Base-by-base conservation (phyloP, 805 yeast species). In the Starmerella sp. region DNA sequence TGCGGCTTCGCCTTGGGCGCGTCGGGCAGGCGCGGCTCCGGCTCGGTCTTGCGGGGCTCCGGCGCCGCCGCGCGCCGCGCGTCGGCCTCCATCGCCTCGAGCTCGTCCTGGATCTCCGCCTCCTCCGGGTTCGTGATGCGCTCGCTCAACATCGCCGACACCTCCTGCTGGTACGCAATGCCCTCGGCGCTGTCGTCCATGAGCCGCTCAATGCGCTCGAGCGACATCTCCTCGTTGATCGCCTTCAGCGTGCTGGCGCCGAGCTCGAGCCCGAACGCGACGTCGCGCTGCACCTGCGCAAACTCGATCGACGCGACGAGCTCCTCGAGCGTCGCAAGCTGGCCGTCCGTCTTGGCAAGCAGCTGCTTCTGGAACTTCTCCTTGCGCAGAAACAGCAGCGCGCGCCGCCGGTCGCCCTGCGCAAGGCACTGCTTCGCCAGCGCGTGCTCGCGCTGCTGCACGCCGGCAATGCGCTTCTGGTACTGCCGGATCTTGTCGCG, bases 151-250 rank as follows among this genome's bases (percentile, higher is more conserved):
- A 70, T 64, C 9, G 65, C 68, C 38, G 70, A 62, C 14, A 73
- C 65, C 57, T 74, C 75, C 54, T 84, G 80, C 64, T 88, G 96
- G 64, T 86, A 83, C 31, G 82, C 75, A 14, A 82, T 74, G 49
- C 91, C 95, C 28, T 87, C 96, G 48, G 84, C 86, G 22, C 86
- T 77, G 51, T 86, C 90, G 67, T 90, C 96, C 77, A 91, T 71
- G 3, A 91, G 75, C 63, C 75, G 77, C 61, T 90, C 96, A n/a
- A 89, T 84, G 62, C 79, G 79, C 35, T 85, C 90, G 15, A 86
- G 65, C 37, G 79, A 81, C 79, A 90, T 79, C 63, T 91, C 96
- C 48, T 73, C 71, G 67, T 93, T 93, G 57, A 93, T 74, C 61
- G 79, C 81, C 60, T 78, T 82, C 61, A 93, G 76, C 11, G 87